Evolutionary conservation across 139 green algal genomes (phyloP).

Genomic region (Haematococcus lacustris): DNA sequence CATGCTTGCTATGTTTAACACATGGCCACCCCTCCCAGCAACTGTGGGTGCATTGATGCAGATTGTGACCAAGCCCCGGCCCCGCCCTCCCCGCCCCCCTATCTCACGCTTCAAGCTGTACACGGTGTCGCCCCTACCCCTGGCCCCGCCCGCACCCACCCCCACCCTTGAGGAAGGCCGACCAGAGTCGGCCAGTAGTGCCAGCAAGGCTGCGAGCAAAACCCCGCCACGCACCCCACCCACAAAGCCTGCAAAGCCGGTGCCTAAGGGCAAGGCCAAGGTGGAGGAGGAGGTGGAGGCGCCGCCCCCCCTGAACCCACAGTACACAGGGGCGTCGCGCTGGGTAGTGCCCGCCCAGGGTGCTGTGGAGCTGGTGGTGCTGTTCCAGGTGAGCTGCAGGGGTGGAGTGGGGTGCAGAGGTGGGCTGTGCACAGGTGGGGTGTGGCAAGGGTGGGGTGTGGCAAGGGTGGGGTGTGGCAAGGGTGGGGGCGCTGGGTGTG

Average conservation of each 20-base stretch:
- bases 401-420: too few species aligned
- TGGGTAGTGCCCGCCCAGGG: conserved; percentile 53
- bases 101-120: conserved; percentile 48
- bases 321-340: conserved; percentile 15
- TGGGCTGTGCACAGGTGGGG: background rate
- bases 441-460: too few species aligned
- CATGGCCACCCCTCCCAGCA: too few species aligned
- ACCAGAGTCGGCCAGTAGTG: too few species aligned
- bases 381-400: conserved; percentile 39
- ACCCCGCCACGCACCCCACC: conserved; percentile 7
- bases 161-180: too few species aligned
- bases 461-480: too few species aligned
- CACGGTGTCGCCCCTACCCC: conserved; percentile 15
- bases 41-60: too few species aligned
- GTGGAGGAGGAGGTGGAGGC: conserved; percentile 5
- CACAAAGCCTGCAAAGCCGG: background rate
- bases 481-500: background rate
- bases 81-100: conserved; percentile 16
- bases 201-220: too few species aligned
- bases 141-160: too few species aligned
- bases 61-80: conserved; percentile 25
- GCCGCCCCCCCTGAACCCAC: conserved; percentile 8
- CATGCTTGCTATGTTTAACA: too few species aligned
- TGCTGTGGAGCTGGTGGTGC: conserved; percentile 41
- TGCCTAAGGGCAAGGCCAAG: conserved; percentile 4